Evolutionary conservation across 2,329 filamentous ascomycete species (phyloP), one percentile per base, ranked within the genome.

Genomic region (Plectosphaerella sp.): DNA sequence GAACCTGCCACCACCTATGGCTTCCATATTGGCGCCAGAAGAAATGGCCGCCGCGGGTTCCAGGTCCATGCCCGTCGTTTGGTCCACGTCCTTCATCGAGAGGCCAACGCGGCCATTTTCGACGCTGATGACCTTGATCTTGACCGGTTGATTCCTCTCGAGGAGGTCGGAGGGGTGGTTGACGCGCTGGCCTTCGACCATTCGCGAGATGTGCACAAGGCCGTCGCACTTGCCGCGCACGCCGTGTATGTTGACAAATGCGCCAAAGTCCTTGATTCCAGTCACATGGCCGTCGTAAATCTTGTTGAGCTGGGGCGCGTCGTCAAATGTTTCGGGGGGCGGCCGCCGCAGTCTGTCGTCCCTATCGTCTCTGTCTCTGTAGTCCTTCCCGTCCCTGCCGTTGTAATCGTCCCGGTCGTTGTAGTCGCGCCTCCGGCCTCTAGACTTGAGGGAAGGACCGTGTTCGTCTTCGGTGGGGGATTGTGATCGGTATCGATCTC

Each of bases 61-160:
- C 39, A 96, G 73, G 63, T 99, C 94, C 63, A 84, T 81, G 6
- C 94, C 94, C 3, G 89, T 92, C 28, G 83, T 80, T 67, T 99
- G 94, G 61, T 99, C 93, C 15, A 97, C 92, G 56, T 97, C 93
- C 64, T 96, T 96, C 92, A 99, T 97, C 0, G 92, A 96, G 6
- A 99, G 73, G 0, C 91, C 92, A 61, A 97, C 86, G 25, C 89
- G 82, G 50, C 77, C 83, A 4, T 88, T 87, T 63, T 97, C 89
- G 50, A 96, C 86, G 64, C 89, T 96, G 62, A 88, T 77, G 22
- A 99, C 87, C 68, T 99, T 99, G 61, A 97, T 90, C 67, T 94
- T 96, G 50, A 99, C 91, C 1, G 83, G 74, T 65, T 97, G 92
- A 6, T 88, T 89, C 54, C 83, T 80, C 3, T 87, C 81, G 5